Base-by-base conservation (phyloP, 2,329 filamentous ascomycete species). In the Sporothrix brunneoviolacea region DNA sequence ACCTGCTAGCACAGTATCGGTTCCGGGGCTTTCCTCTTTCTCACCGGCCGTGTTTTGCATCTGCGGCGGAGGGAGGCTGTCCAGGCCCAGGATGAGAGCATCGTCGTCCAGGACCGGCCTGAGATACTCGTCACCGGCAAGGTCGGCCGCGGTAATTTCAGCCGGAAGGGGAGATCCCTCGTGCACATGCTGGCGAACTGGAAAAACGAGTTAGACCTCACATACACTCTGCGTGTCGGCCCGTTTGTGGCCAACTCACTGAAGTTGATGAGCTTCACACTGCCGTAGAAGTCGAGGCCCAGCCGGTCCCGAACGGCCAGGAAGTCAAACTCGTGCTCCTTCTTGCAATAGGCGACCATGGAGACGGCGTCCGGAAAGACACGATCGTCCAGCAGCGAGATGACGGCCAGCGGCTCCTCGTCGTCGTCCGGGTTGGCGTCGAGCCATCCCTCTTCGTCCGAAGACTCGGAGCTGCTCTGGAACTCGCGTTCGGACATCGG, bases 81-180 rank as follows among this genome's bases (percentile, higher is more conserved):
- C 91, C 18, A 98, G 74, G 50, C 80, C 87, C 63, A 94, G 90
- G 28, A 98, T 80, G 48, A 97, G 72, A 4, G 91, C 87, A 64
- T 98, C 93, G 58, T 96, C 89, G 52, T 93, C 84, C 8, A 98
- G 70, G 4, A 90, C 83, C 0, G 93, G 93, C 62, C 86, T 86
- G 52, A 98, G 74, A 62, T 83, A 94, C 57, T 78, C 76, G 56
- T 97, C 91, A 54, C 89, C 80, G n/a, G 82, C 75, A 55, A 96
- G 82, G 22, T 82, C 73, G 2, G 73, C 70, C 32, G 71, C 71
- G 3, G 80, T 74, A 52, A 88, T 82, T 38, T 84, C 68, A 52
- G 77, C 73, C 1, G 80, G 80, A 3, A 80, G 62, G 7, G 68
- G 37, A 30, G 65, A 59, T 37, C 70, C 69, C 33, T 74, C 69